Percentiles rank a stretch among this genome's conserved stretches.
Evolutionary conservation across 2,329 filamentous ascomycete genomes (phyloP).

Genomic region (Cordyceps militaris): DNA sequence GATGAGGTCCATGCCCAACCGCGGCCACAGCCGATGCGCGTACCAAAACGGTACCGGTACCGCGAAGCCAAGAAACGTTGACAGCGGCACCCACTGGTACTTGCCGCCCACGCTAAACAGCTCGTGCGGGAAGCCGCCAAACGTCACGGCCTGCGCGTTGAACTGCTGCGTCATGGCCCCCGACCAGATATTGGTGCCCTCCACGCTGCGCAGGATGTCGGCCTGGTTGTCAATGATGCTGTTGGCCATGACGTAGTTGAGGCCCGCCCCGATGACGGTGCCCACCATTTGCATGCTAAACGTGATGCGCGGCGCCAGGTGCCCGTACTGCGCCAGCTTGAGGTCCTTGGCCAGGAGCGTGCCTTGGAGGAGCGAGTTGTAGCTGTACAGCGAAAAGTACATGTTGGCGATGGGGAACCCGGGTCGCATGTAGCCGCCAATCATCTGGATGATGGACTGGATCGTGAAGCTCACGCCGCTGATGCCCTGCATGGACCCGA

Average conservation of each 20-base stretch:
- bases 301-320: constrained; percentile 15
- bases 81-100: constrained; percentile 15
- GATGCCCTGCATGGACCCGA: constrained; percentile 31
- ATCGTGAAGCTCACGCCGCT: constrained; percentile 34
- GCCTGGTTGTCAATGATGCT: constrained; percentile 37
- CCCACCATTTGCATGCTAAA: constrained; percentile 32
- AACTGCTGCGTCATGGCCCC: constrained; percentile 37
- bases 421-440: constrained; percentile 40
- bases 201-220: constrained; percentile 30
- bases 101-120: constrained; percentile 16
- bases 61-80: constrained; percentile 22
- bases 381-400: constrained; percentile 35
- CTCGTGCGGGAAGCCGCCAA: constrained; percentile 21
- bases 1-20: constrained; percentile 24
- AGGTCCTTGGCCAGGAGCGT: constrained; percentile 22
- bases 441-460: constrained; percentile 36
- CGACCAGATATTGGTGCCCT: constrained; percentile 39
- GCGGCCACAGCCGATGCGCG: constrained; percentile 21
- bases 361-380: constrained; percentile 27
- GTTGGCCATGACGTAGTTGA: constrained; percentile 41
- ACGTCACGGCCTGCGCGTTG: constrained; percentile 30
- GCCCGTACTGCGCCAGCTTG: constrained; percentile 28
- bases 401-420: constrained; percentile 34
- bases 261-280: constrained; percentile 32
- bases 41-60: constrained; percentile 36